These are phyloP conservation scores for Cucurbita moschata DNA, from an alignment of 306 rosid species.

Conservation along the genomic window DNA sequence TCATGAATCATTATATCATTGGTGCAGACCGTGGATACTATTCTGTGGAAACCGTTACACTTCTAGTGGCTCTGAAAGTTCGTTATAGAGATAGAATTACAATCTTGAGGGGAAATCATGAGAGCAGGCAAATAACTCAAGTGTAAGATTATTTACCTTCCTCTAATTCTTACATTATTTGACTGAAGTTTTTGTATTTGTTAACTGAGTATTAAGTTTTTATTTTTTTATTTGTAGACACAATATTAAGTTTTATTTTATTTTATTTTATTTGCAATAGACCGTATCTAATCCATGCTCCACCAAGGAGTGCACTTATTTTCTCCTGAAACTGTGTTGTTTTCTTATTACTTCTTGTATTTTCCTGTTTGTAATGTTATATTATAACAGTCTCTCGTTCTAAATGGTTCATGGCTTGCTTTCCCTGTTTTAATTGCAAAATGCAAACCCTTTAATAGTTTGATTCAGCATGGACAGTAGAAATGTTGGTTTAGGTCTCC, in stretches of 20 bases:
- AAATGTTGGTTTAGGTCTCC: neutral
- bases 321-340: neutral
- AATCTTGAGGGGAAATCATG: slow-evolving; percentile 95
- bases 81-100: slow-evolving; percentile 98
- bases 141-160: slow-evolving; percentile 45
- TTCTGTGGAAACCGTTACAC: slow-evolving; percentile 95
- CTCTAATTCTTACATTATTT: neutral
- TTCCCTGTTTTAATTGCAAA: neutral
- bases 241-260: too few relatives aligned
- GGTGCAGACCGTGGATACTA: slow-evolving; percentile 42
- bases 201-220: neutral
- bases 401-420: neutral
- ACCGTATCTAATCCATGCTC: neutral
- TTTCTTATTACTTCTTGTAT: neutral
- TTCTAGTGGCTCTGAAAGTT: slow-evolving; percentile 89
- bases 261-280: too few relatives aligned
- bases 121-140: slow-evolving; percentile 97
- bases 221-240: too few relatives aligned
- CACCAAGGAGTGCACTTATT: neutral
- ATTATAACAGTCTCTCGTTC: neutral
- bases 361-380: neutral
- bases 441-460: neutral
- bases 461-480: neutral
- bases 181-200: neutral
- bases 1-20: neutral